Evolutionary conservation across 371 early-diverging fungal species (phyloP).

Genomic region (Choanephora cucurbitarum): DNA sequence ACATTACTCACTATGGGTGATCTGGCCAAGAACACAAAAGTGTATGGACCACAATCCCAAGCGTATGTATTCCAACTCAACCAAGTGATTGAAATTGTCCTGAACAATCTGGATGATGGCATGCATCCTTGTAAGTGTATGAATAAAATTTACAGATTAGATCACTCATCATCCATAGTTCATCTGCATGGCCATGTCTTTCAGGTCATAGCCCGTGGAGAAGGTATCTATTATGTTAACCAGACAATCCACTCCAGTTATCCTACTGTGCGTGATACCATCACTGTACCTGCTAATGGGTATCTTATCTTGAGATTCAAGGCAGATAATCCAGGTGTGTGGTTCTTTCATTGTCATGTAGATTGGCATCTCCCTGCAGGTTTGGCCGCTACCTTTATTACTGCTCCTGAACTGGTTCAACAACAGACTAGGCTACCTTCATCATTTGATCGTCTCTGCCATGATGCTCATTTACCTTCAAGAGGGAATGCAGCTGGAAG

Average conservation of each 20-base stretch:
- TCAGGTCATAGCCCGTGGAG: slow-evolving; percentile 59
- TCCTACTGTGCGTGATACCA: slow-evolving; percentile 65
- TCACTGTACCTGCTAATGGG: slow-evolving; percentile 54
- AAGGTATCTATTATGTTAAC: slow-evolving; percentile 16
- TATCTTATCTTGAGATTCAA: slow-evolving; percentile 68
- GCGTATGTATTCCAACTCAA: slow-evolving; percentile 52
- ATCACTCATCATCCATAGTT: too few relatives aligned
- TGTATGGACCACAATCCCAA: slow-evolving; percentile 68
- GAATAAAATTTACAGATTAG: background rate
- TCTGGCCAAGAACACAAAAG: slow-evolving; percentile 39
- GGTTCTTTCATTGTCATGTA: slow-evolving; percentile 54
- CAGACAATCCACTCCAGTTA: slow-evolving; percentile 36
- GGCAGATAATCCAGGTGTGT: slow-evolving; percentile 64
- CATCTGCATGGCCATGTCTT: slow-evolving; percentile 81
- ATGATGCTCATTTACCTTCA: slow-evolving; percentile 42
- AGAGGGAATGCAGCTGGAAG: slow-evolving; percentile 63
- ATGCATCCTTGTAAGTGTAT: slow-evolving; percentile 44
- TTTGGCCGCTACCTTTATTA: slow-evolving; percentile 55
- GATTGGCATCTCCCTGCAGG: slow-evolving; percentile 43
- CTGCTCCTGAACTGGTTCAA: slow-evolving; percentile 56
- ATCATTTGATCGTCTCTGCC: slow-evolving; percentile 47
- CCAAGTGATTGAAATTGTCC: slow-evolving; percentile 50
- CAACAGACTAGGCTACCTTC: slow-evolving; percentile 31
- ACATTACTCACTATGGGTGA: slow-evolving; percentile 64
- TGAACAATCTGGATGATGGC: slow-evolving; percentile 59